Percentiles rank a stretch among this genome's conserved stretches.
These are phyloP conservation scores for Acer campestre DNA, from an alignment of 345 rosid species.

Conservation along the genomic window DNA sequence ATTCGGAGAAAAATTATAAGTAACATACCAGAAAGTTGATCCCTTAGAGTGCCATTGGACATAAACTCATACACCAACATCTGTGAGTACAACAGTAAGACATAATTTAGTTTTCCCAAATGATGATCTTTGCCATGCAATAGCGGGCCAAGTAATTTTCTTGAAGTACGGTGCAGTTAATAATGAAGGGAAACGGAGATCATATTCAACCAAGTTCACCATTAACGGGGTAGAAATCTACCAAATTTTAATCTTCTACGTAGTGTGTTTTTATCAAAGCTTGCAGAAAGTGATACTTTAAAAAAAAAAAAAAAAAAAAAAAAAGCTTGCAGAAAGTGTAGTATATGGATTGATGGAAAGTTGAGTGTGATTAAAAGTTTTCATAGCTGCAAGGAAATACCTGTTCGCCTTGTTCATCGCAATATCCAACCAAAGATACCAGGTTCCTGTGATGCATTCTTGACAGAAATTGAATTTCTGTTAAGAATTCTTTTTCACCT, in stretches of 20 bases:
- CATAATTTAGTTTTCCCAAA: conserved; percentile 14
- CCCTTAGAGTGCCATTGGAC: conserved; percentile 87
- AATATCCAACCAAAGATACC: conserved; percentile 83
- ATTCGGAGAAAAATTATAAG: conserved; percentile 6
- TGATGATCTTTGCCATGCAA: neutral
- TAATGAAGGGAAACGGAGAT: neutral
- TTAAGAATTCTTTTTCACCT: conserved; percentile 90
- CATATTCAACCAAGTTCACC: neutral
- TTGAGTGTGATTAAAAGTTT: neutral
- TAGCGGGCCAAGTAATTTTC: neutral
- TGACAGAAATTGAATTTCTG: conserved; percentile 86
- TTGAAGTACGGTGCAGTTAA: neutral
- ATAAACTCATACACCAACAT: conserved; percentile 94
- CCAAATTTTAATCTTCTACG: neutral
- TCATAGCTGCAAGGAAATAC: conserved; percentile 29
- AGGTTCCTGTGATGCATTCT: conserved; percentile 94
- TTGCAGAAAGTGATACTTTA: neutral
- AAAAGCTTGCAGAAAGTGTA: neutral
- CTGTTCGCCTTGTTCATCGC: conserved; percentile 97
- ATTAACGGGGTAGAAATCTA: neutral
- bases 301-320: too few species aligned
- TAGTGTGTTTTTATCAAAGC: neutral
- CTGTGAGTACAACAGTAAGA: conserved; percentile 40
- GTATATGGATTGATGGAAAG: neutral
- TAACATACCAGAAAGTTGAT: conserved; percentile 73